Conservation (phyloP, 768 basidiomycete genomes). For the Thelephora ganbajun region DNA sequence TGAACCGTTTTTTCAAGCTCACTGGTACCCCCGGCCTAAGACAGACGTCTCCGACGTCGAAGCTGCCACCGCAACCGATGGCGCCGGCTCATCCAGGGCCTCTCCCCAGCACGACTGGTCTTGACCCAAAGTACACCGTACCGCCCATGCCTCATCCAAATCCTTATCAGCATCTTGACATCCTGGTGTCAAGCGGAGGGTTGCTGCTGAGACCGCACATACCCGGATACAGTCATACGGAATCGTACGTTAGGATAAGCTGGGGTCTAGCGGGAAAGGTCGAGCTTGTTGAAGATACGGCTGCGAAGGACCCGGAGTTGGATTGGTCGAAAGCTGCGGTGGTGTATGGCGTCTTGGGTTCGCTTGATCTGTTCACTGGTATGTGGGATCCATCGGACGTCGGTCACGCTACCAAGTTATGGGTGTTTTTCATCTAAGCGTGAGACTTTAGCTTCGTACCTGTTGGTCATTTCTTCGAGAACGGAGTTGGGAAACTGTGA, state of each 20-base stretch:
- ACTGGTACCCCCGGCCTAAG: background rate
- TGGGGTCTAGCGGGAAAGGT: slow-evolving; percentile 49
- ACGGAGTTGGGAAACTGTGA: slow-evolving; percentile 51
- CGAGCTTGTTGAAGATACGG: slow-evolving; percentile 32
- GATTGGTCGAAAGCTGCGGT: slow-evolving; percentile 46
- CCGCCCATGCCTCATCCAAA: slow-evolving; percentile 66
- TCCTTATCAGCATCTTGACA: slow-evolving; percentile 54
- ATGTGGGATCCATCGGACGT: slow-evolving; percentile 10
- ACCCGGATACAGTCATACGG: slow-evolving; percentile 15
- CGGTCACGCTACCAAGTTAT: background rate
- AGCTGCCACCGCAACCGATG: background rate
- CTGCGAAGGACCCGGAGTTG: slow-evolving; percentile 4
- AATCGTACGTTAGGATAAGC: slow-evolving; percentile 32
- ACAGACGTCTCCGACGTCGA: slow-evolving; percentile 1
- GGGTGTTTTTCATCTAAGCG: slow-evolving; percentile 2
- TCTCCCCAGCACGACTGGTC: slow-evolving; percentile 13
- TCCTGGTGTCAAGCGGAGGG: slow-evolving; percentile 44
- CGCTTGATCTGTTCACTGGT: slow-evolving; percentile 65
- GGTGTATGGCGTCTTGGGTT: slow-evolving; percentile 66
- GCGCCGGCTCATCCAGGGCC: slow-evolving; percentile 1
- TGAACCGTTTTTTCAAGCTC: slow-evolving; percentile 9
- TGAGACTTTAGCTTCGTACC: slow-evolving; percentile 43
- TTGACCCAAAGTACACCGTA: slow-evolving; percentile 52
- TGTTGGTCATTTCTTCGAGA: slow-evolving; percentile 57
- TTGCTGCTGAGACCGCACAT: slow-evolving; percentile 53